Percentiles rank a stretch among this genome's conserved stretches.
Evolutionary conservation across 352 stramenopile genomes (phyloP).

Genomic region (Plasmopara viticola): DNA sequence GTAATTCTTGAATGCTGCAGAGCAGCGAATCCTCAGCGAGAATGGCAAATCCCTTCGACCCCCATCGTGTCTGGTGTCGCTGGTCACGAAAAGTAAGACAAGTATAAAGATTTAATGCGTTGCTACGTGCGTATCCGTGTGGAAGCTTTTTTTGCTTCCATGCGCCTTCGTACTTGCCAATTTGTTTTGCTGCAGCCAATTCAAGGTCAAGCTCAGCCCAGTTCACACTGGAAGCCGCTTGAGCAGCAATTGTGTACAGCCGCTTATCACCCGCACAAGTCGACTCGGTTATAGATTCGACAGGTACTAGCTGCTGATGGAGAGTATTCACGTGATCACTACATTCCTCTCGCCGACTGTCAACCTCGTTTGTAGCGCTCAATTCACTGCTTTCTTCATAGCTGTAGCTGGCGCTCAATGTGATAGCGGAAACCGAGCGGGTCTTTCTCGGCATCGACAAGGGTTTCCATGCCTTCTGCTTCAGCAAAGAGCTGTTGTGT

Average conservation of each 20-base stretch:
- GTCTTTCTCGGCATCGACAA: no score
- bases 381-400: constrained; percentile 17
- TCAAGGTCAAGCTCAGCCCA: constrained; percentile 33
- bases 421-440: constrained; percentile 9
- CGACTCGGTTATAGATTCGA: constrained; percentile 17
- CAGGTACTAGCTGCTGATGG: constrained; percentile 1
- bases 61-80: constrained; percentile 27
- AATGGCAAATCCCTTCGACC: constrained; percentile 25
- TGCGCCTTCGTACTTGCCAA: constrained; percentile 15
- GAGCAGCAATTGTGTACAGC: constrained; percentile 28
- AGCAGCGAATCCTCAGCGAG: constrained; percentile 26
- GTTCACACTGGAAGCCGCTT: constrained; percentile 23
- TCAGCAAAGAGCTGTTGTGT: no score
- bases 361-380: constrained; percentile 7
- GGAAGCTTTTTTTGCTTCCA: constrained; percentile 30
- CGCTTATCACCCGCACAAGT: constrained; percentile 33
- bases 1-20: constrained; percentile 35
- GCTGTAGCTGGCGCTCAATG: constrained; percentile 24
- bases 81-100: constrained; percentile 14
- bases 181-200: constrained; percentile 20
- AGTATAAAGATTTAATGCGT: constrained; percentile 29
- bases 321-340: no score
- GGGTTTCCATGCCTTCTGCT: no score
- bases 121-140: constrained; percentile 9
- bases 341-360: no score